Evolutionary conservation across 2,329 filamentous ascomycete species (phyloP).

Genomic region (Hawksworthiomyces lignivorus): DNA sequence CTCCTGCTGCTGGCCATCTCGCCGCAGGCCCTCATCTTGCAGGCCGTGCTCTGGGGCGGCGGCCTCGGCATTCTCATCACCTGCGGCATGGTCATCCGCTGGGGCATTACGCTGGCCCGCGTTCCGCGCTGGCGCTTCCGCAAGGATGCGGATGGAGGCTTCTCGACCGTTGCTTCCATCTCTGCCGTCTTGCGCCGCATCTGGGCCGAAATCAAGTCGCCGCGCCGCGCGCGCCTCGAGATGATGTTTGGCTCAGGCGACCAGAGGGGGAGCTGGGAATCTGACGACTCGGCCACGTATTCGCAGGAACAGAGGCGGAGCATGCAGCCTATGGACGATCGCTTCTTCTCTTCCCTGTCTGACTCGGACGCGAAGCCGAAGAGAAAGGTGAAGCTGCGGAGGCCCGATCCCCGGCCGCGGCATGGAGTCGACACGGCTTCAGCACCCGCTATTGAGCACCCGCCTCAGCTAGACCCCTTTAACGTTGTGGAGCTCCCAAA

Average conservation of each 20-base stretch:
- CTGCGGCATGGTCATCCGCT: conserved; percentile 67
- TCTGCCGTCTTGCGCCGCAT: conserved; percentile 12
- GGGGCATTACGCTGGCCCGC: conserved; percentile 77
- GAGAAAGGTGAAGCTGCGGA: too few species aligned
- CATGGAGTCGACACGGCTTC: neutral
- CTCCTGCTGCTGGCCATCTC: conserved; percentile 69
- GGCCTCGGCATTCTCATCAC: conserved; percentile 66
- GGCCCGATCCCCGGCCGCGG: too few species aligned
- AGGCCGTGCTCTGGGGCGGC: conserved; percentile 78
- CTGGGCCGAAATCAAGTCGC: conserved; percentile 29
- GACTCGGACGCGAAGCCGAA: conserved; percentile 1
- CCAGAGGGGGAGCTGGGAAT: too few species aligned
- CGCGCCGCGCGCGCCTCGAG: conserved; percentile 22
- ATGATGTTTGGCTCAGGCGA: conserved; percentile 26
- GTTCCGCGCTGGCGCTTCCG: conserved; percentile 89
- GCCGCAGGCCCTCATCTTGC: conserved; percentile 77
- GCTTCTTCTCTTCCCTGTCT: neutral
- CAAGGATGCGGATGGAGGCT: conserved; percentile 35
- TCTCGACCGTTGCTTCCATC: conserved; percentile 32
- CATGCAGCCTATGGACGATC: too few species aligned
- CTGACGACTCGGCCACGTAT: conserved; percentile 22
- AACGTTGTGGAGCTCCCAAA: too few species aligned
- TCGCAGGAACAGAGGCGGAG: conserved; percentile 19
- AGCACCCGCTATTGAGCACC: neutral
- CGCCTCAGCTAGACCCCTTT: too few species aligned